A percentile compares a stretch with the other conserved stretches of the same genome.
These are phyloP conservation scores for Lenwebbia sp. DNA, from an alignment of 345 rosid species.

Conservation along the genomic window DNA sequence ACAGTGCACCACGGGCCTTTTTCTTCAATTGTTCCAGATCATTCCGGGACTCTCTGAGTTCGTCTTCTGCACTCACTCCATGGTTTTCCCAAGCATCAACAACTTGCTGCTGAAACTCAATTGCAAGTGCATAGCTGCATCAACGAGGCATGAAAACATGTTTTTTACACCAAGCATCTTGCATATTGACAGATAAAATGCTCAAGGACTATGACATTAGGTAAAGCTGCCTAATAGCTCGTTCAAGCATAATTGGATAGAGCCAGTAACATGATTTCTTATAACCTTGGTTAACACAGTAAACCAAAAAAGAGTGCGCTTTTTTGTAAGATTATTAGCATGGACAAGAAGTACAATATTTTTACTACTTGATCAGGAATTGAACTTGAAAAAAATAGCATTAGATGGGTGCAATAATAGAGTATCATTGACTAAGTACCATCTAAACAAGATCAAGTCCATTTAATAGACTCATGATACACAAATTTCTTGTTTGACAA, in stretches of 20 bases:
- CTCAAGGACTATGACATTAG: neutral
- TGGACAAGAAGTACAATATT: neutral
- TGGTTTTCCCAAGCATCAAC: constrained; percentile 80
- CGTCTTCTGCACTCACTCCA: constrained; percentile 53
- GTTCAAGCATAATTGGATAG: neutral
- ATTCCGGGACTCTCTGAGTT: constrained; percentile 46
- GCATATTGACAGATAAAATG: neutral
- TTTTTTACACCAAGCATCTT: neutral
- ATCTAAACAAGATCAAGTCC: neutral
- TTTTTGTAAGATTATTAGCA: neutral
- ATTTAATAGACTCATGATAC: neutral
- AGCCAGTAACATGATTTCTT: neutral
- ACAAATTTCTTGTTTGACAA: neutral
- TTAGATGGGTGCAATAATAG: neutral
- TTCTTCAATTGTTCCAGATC: constrained; percentile 50
- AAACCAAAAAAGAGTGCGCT: neutral
- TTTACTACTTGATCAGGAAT: neutral
- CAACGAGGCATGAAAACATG: neutral
- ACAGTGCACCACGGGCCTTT: constrained; percentile 38
- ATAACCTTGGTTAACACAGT: neutral
- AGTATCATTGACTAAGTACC: neutral
- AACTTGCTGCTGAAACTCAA: constrained; percentile 73
- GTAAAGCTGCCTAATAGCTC: neutral
- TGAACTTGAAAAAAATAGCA: neutral
- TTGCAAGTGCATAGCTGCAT: constrained; percentile 67